Percentiles rank a stretch among this genome's conserved stretches.
Evolutionary conservation across 1,284 basidiomycete genomes (phyloP).

Genomic region (Amylostereum chailletii): DNA sequence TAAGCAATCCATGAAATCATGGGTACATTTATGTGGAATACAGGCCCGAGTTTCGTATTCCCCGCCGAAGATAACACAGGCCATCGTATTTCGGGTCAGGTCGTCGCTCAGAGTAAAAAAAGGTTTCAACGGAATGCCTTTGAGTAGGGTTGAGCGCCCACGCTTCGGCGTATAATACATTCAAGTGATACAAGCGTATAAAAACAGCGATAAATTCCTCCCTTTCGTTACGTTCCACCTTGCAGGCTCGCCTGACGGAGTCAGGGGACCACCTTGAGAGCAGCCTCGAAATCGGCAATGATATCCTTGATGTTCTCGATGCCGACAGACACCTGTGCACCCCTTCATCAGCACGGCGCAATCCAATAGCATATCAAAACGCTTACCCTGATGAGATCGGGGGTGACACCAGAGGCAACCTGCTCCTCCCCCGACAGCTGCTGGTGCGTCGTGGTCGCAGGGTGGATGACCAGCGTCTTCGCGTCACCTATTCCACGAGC

Average conservation of each 20-base stretch:
- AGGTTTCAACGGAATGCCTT: too few relatives aligned
- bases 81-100: too few relatives aligned
- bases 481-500: conserved; percentile 39
- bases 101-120: too few relatives aligned
- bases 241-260: background rate
- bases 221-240: background rate
- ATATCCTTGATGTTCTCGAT: conserved; percentile 83
- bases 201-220: too few relatives aligned
- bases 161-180: too few relatives aligned
- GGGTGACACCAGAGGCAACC: conserved; percentile 63
- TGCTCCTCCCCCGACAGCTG: conserved; percentile 71
- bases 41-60: too few relatives aligned
- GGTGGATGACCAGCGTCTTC: conserved; percentile 81
- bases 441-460: conserved; percentile 77
- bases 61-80: too few relatives aligned
- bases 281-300: conserved; percentile 76
- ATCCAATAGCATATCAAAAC: too few relatives aligned
- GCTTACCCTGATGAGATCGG: conserved; percentile 50
- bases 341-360: background rate
- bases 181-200: too few relatives aligned
- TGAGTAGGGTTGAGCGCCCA: too few relatives aligned
- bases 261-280: conserved; percentile 27
- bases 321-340: conserved; percentile 53
- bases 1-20: too few relatives aligned
- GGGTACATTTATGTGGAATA: too few relatives aligned